Base-by-base conservation (phyloP, 331 rosid genomes). In the Quercus tomentella region DNA sequence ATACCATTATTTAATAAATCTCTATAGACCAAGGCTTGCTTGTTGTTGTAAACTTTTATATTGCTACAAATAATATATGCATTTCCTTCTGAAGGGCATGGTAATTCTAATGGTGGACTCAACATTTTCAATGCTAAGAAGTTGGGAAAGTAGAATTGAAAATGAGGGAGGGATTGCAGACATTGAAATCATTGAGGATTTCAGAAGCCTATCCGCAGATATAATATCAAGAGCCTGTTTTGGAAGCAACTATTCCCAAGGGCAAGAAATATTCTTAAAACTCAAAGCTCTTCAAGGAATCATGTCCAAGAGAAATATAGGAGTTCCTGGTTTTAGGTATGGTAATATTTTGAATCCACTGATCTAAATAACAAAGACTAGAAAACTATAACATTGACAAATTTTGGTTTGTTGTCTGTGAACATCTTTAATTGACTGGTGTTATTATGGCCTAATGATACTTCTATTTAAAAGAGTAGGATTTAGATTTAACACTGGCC, bases 301-400 rank as follows among this genome's bases (percentile, higher is more conserved):
- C 78, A 37, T 93, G 86, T 82, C 92, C 84, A 84, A 72, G 21
- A 52, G 37, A 20, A 12, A 21, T 74, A 67, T 62, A 23, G 95
- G 98, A 61, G 56, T 93, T 81, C 98, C 93, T 1, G 92, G 91
- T 62, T 74, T 45, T 51, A 76, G 92, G 97, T 91, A 86, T 78
- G 63, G 35, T 66, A 33, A 66, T 12, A 31, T 66, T 9, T 16
- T 22, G 35, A 7, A 18, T 63, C 18, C 37, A 63, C 15, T 15
- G 30, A 12, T 26, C 67, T 22, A 10, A 60, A 60, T 49, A 49
- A 49, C 18, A 14, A 49, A 11, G 18, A 15, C 18, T 49, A 49
- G 55, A 49, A 49, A 4, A 49, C 55, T 49, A 49, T 49, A 49
- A 49, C 55, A 49, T 49, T 49, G 17, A 60, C 45, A 60, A 60